These are phyloP conservation scores for Cordyceps tenuipes DNA, from an alignment of 2,329 filamentous ascomycete species.

Conservation along the genomic window DNA sequence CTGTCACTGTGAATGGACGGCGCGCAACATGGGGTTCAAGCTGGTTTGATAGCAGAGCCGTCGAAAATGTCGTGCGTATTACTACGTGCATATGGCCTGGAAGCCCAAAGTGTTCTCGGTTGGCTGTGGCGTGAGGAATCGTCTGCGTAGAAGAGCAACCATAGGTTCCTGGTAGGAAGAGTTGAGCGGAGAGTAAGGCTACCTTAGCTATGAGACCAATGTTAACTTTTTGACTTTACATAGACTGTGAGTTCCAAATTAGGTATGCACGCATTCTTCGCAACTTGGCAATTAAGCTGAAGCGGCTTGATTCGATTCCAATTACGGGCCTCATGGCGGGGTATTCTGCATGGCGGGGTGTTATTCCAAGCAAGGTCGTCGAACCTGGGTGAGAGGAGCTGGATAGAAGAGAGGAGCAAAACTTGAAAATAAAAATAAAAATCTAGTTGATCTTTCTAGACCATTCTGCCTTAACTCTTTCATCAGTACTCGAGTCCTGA, in stretches of 20 bases:
- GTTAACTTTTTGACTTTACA: not conserved
- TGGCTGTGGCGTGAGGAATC: not conserved
- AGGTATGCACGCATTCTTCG: not conserved
- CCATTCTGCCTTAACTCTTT: too few relatives aligned
- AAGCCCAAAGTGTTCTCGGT: too few relatives aligned
- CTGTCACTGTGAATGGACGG: too few relatives aligned
- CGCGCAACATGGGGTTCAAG: too few relatives aligned
- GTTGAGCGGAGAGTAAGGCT: not conserved
- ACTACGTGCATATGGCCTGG: too few relatives aligned
- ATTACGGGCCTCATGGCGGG: not conserved
- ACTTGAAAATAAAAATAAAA: too few relatives aligned
- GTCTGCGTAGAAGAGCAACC: not conserved
- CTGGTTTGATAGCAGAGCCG: too few relatives aligned
- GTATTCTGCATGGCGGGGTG: not conserved
- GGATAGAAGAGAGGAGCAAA: too few relatives aligned
- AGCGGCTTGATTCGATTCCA: not conserved
- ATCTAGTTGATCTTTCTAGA: too few relatives aligned
- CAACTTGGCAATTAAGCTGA: not conserved
- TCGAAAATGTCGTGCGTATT: too few relatives aligned
- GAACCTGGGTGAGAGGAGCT: too few relatives aligned
- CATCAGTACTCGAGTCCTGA: too few relatives aligned
- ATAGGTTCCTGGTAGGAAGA: not conserved
- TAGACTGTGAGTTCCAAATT: not conserved
- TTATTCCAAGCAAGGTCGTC: not conserved
- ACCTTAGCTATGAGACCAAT: not conserved